Conservation (phyloP, 2,329 filamentous ascomycete species). For the Calonectria ilicicola region DNA sequence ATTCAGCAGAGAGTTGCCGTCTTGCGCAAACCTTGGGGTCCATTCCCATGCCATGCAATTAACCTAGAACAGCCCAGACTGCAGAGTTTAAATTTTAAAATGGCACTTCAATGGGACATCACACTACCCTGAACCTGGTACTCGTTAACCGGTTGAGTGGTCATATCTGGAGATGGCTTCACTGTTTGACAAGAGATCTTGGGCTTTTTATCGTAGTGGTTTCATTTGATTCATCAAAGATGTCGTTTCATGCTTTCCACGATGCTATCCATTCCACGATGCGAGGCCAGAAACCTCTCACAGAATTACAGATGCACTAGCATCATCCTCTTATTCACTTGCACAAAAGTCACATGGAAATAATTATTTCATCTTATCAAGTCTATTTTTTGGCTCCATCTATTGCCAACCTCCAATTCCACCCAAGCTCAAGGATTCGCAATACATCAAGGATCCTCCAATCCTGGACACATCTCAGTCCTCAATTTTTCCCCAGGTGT, state of each 20-base stretch:
- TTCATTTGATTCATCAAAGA: no score
- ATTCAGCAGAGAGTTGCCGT: not conserved
- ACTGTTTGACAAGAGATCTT: no score
- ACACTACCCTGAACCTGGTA: not conserved
- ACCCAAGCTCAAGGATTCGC: constrained; percentile 38
- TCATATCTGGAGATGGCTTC: not conserved
- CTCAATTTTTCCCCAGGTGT: constrained; percentile 41
- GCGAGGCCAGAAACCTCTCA: no score
- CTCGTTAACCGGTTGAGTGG: not conserved
- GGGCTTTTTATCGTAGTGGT: no score
- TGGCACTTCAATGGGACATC: not conserved
- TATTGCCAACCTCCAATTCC: constrained; percentile 46
- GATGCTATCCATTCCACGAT: no score
- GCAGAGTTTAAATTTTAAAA: not conserved
- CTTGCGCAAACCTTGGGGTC: not conserved
- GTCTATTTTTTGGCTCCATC: constrained; percentile 51
- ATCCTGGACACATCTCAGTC: constrained; percentile 42
- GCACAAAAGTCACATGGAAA: not conserved
- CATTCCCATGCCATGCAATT: not conserved
- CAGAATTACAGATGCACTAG: no score
- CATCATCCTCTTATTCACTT: not conserved
- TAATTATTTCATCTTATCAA: constrained; percentile 37
- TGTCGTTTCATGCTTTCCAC: no score
- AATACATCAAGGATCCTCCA: constrained; percentile 48
- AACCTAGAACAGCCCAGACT: not conserved